A percentile compares a stretch with the other conserved stretches of the same genome.
These are phyloP conservation scores for Myxozyma geophila DNA, from an alignment of 805 yeast species.

Conservation along the genomic window DNA sequence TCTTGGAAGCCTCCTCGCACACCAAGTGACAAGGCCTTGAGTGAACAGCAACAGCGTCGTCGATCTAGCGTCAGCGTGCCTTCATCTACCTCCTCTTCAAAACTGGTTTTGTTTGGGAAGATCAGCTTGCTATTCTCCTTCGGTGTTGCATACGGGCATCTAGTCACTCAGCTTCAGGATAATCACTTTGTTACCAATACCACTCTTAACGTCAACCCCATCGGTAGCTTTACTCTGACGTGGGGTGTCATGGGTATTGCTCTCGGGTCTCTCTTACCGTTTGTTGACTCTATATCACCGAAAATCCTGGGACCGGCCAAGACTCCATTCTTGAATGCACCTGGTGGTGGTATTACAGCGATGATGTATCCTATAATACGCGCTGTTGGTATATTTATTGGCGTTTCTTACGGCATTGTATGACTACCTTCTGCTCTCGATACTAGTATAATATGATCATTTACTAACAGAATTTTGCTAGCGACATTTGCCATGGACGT, in stretches of 20 bases:
- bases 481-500: constrained; percentile 47
- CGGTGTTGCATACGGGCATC: constrained; percentile 44
- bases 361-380: constrained; percentile 44
- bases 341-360: constrained; percentile 24
- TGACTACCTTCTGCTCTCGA: neutral
- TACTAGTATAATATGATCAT: no score
- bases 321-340: neutral
- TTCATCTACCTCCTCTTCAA: neutral
- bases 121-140: constrained; percentile 37
- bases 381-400: constrained; percentile 48
- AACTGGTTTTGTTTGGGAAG: constrained; percentile 27
- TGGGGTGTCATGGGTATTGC: constrained; percentile 43
- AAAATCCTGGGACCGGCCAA: constrained; percentile 22
- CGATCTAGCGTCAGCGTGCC: neutral
- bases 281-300: constrained; percentile 38
- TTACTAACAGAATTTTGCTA: neutral
- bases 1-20: neutral
- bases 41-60: constrained; percentile 4
- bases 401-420: constrained; percentile 47
- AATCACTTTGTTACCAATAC: constrained; percentile 39
- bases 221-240: constrained; percentile 37
- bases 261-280: constrained; percentile 42
- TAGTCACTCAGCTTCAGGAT: constrained; percentile 42
- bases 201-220: constrained; percentile 37
- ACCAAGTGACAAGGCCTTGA: neutral